Base-by-base conservation (phyloP, 163 green algal species). In the Prototheca stagnorum region DNA sequence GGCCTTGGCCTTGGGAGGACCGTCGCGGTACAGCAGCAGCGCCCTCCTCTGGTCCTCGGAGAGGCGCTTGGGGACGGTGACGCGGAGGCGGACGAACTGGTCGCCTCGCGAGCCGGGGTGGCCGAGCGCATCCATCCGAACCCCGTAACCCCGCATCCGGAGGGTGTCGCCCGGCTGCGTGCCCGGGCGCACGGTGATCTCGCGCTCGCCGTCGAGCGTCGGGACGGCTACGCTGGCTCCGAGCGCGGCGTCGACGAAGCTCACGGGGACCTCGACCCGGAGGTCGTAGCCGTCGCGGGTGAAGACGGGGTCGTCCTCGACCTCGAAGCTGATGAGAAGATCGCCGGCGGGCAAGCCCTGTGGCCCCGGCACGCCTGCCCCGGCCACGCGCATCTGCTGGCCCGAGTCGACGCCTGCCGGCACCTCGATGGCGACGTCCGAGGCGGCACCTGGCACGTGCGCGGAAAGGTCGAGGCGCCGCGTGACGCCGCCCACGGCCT, bases 351-450 rank as follows among this genome's bases (percentile, higher is more conserved):
- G 44, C 1, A 23, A 34, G 22, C 49, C 59, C 20, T 44, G 31
- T 23, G 51, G 56, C 14, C 37, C 53, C 27, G 42, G 51, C 5
- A 58, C 55, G 0, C 67, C 64, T 26, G 61, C 53, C n/a, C 72
- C 67, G 24, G 51, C 42, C 35, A 70, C 49, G 47, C 67, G 63
- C 39, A 87, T 60, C 25, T 53, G 44, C 27, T 59, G 56, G 15
- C 76, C 76, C 9, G 26, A 51, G 47, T 80, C 72, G 14, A 81
- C 55, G 25, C 76, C 72, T 59, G 65, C 44, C 1, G 79, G 79
- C n/a, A 90, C 81, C 22, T 77, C 56, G n/a, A 90, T 36, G 21
- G 79, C 64, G 17, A 86, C 62, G 4, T 39, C 47, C 14, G 47
- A 57, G 6, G 17, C 8, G 20, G 59, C 57, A 9, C 31, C 25